Base-by-base conservation (phyloP, 2,329 filamentous ascomycete genomes). In the Blastomyces emzantsi region DNA sequence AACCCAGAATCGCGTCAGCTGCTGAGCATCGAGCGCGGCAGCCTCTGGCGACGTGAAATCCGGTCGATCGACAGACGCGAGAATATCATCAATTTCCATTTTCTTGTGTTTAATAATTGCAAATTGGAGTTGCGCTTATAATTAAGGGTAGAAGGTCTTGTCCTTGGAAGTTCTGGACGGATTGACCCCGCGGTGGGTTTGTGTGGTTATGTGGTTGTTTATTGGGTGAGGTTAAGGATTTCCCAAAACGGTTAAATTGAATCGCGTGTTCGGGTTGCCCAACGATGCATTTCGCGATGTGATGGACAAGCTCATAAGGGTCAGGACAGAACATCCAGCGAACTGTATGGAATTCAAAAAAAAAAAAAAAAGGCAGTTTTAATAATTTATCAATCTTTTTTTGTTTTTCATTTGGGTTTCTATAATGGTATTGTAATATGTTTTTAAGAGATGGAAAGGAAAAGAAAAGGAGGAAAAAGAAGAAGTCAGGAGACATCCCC, bases 1-100 rank as follows among this genome's bases (percentile, higher is more conserved):
- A 55, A 97, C 85, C 93, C 93, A 99, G 70, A 88, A 89, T 71
- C 93, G 88, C 69, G 93, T 97, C 69, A 99, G 80, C 62, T 90
- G 86, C 75, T 97, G 92, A 69, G 97, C 83, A 77, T 97, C 93
- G 71, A 86, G 69, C 15, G 72, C 71, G 13, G 73, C 68, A 60
- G 75, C 76, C 65, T 76, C 73, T 5, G 71, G 71, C 19, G 70
- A 73, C 55, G 72, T 72, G 65, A 72, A 74, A 68, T 85, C 79
- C 62, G 79, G 77, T 25, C 83, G 85, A 75, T 90, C 87, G 69
- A 92, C 86, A 71, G 88, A 86, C 70, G 85, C 85, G 66, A 92
- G 83, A 68, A 92, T 91, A 73, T 92, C 89, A 75, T 90, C 87
- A 70, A 92, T 92, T 67, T 91, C 88, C 87, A 62, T 65, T 55